phyloP scores from a whole-genome alignment of 139 green algal species.

The Chlamydomonas schloesseri region DNA sequence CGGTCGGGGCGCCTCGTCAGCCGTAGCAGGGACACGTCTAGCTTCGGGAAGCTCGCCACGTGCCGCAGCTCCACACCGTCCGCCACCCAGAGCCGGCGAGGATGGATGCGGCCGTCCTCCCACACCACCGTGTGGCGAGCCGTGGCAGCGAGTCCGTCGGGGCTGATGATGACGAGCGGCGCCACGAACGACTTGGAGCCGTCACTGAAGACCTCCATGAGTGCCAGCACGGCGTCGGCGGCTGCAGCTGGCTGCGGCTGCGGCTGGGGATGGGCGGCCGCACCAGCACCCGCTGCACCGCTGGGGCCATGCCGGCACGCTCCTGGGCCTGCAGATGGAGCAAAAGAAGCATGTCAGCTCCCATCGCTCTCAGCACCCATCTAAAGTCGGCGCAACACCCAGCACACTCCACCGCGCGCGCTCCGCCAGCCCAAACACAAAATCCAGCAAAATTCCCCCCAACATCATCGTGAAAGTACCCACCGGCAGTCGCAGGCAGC shows the following conservation, averaged over 20 bases:
- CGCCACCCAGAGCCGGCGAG: neutral
- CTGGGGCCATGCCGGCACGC: no score
- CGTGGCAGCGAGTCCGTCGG: neutral
- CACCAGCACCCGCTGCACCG: no score
- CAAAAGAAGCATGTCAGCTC: no score
- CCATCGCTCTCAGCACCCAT: no score
- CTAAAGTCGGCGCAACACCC: no score
- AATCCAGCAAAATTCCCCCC: no score
- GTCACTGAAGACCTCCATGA: neutral
- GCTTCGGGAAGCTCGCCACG: neutral
- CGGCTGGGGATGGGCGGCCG: no score
- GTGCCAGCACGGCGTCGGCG: neutral
- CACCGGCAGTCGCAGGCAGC: no score
- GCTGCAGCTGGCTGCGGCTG: neutral
- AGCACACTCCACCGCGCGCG: no score
- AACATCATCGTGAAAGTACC: no score
- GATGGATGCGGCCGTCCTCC: neutral
- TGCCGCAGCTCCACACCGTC: neutral
- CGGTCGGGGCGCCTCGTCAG: neutral
- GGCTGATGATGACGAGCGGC: neutral
- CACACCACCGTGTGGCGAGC: neutral
- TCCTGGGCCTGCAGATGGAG: no score
- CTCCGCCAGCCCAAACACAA: no score
- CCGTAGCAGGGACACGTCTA: neutral
- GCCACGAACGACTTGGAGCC: neutral